Evolutionary conservation across 305 asterid species (phyloP).

Genomic region (Fraxinus xanthoxyloides): DNA sequence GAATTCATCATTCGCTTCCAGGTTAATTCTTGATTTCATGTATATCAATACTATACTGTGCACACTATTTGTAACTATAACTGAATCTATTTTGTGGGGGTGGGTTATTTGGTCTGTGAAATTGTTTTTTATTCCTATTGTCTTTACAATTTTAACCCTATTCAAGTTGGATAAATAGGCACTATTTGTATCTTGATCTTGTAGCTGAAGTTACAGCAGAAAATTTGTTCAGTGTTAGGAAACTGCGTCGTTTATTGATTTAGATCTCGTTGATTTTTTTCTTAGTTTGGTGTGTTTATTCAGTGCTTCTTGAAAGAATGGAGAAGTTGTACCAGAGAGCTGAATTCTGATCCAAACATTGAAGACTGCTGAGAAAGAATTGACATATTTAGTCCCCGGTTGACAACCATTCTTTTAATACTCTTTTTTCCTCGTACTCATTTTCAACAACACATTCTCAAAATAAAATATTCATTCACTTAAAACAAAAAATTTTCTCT

Average conservation of each 20-base stretch:
- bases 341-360: background rate
- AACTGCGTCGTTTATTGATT: slow-evolving; percentile 19
- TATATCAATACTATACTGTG: background rate
- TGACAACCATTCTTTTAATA: too few relatives aligned
- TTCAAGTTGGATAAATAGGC: background rate
- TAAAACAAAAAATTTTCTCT: too few relatives aligned
- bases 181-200: background rate
- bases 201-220: background rate
- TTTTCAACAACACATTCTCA: too few relatives aligned
- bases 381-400: background rate
- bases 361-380: background rate
- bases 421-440: too few relatives aligned
- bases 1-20: slow-evolving; percentile 84
- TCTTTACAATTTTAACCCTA: background rate
- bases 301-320: slow-evolving; percentile 1
- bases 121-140: background rate
- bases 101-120: background rate
- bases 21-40: slow-evolving; percentile 36
- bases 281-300: slow-evolving; percentile 2
- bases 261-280: slow-evolving; percentile 31
- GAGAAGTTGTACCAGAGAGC: slow-evolving; percentile 26
- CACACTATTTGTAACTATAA: background rate
- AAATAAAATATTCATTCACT: too few relatives aligned
- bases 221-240: background rate
- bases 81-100: background rate